These are phyloP conservation scores for Sphaerulina populicola DNA, from an alignment of 2,329 filamentous ascomycete species.

Conservation along the genomic window DNA sequence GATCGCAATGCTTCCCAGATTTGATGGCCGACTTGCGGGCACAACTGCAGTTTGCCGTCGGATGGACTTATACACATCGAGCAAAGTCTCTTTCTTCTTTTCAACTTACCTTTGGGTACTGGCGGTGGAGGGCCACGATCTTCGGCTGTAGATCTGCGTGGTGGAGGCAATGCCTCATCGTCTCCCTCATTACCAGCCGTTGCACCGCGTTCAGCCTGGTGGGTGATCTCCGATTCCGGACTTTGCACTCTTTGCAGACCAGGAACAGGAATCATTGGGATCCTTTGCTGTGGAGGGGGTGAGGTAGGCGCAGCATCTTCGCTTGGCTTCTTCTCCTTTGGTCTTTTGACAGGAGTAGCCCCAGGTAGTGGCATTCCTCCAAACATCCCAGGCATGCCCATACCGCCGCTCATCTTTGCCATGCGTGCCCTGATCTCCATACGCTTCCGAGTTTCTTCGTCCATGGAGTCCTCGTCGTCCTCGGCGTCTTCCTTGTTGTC, in stretches of 20 bases:
- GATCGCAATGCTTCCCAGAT: constrained; percentile 5
- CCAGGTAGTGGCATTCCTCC: constrained; percentile 56
- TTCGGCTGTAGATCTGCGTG: constrained; percentile 35
- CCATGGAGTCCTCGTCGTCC: constrained; percentile 76
- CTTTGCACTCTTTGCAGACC: constrained; percentile 56
- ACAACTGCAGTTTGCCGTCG: constrained; percentile 5
- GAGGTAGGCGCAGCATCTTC: constrained; percentile 29
- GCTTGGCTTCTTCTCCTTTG: constrained; percentile 33
- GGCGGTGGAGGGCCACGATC: constrained; percentile 35
- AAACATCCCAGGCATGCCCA: constrained; percentile 90
- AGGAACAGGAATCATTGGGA: constrained; percentile 46
- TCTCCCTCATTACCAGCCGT: constrained; percentile 46
- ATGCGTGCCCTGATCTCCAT: constrained; percentile 89
- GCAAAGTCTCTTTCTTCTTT: constrained; percentile 5
- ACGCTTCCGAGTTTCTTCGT: constrained; percentile 75
- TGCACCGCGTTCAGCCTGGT: constrained; percentile 37
- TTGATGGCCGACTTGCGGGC: constrained; percentile 6
- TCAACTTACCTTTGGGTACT: constrained; percentile 45
- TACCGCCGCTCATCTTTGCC: constrained; percentile 97
- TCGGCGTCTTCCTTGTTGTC: constrained; percentile 50
- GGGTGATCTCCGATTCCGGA: constrained; percentile 39
- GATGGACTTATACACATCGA: constrained; percentile 9
- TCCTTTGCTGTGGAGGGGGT: constrained; percentile 34
- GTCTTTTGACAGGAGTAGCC: constrained; percentile 44
- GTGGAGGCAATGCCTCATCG: constrained; percentile 41